Evolutionary conservation across 306 rosid species (phyloP), one percentile per base, ranked within the genome.

Genomic region (Gynostemma pentaphyllum): DNA sequence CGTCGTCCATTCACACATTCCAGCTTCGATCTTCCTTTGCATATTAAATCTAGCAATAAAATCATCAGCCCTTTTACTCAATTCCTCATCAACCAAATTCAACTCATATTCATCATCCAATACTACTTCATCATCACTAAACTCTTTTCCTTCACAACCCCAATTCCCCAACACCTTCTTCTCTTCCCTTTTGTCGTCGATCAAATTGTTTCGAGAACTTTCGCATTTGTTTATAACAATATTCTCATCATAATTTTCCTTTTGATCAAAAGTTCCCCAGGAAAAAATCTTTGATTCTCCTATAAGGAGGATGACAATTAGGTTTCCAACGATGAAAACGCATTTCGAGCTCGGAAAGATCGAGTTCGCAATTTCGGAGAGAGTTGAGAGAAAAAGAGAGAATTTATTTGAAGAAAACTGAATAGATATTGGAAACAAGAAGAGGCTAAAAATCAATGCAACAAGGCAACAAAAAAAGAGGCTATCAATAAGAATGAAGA

Each of bases 61-160:
- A 70, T 83, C 95, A 63, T 91, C 97, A 44, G 91, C 95, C 74
- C 96, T 91, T 85, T 64, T 80, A 59, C 30, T 83, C 80, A 90
- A 66, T 53, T 79, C 90, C 74, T 81, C 87, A 39, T 46, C 67
- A 32, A 61, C 71, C 59, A 75, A 48, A 48, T 26, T 62, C 66
- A 15, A 50, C 67, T 57, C 36, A 51, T 34, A 68, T 66, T 65
- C 62, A 15, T 60, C 63, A 39, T 60, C 41, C 30, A 57, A 15
- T 53, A 34, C 57, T 40, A 55, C 67, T n/a, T 54, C 19, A 45
- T 45, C 62, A 60, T 66, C 28, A 36, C 23, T 8, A 15, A 9
- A n/a, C n/a, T n/a, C 62, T 69, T 57, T 42, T 72, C 47, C 71
- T 18, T 67, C 50, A 42, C 29, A 63, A 54, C 62, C 24, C 18